Conservation (phyloP, 23 red algal species). For the Gracilaria caudata region DNA sequence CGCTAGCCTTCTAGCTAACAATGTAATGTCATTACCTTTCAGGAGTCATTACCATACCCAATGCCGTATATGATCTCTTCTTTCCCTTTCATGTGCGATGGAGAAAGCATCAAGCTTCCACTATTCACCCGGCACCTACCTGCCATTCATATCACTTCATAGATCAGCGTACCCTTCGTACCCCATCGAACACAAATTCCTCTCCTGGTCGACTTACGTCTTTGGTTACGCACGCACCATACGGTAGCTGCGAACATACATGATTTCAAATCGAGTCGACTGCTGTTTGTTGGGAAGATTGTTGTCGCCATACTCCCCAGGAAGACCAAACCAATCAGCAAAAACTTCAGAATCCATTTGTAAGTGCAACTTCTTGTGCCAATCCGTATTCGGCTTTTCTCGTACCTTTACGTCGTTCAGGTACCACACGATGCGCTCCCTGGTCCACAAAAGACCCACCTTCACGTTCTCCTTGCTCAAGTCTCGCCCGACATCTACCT, state of each 20-base stretch:
- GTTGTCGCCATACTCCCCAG: slow-evolving; percentile 36
- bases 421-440: slow-evolving; percentile 45
- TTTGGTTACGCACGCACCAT: not conserved
- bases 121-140: too few species aligned
- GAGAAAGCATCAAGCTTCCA: too few species aligned
- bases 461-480: slow-evolving; percentile 35
- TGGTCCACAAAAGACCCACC: slow-evolving; percentile 37
- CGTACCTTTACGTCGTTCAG: slow-evolving; percentile 52
- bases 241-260: slow-evolving; percentile 37
- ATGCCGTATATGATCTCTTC: too few species aligned
- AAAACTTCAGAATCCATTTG: slow-evolving; percentile 67
- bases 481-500: slow-evolving; percentile 20
- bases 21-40: too few species aligned
- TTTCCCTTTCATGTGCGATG: too few species aligned
- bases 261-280: slow-evolving; percentile 36
- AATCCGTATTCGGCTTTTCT: slow-evolving; percentile 37
- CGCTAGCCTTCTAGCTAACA: too few species aligned
- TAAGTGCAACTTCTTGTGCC: slow-evolving; percentile 38
- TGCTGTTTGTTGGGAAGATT: slow-evolving; percentile 18
- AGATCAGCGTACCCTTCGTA: not conserved
- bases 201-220: not conserved
- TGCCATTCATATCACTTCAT: too few species aligned
- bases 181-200: not conserved
- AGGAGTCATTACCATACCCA: too few species aligned
- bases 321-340: slow-evolving; percentile 67